These are phyloP conservation scores for Zea luxurians DNA, from an alignment of 176 grass and related monocot genomes.

Conservation along the genomic window DNA sequence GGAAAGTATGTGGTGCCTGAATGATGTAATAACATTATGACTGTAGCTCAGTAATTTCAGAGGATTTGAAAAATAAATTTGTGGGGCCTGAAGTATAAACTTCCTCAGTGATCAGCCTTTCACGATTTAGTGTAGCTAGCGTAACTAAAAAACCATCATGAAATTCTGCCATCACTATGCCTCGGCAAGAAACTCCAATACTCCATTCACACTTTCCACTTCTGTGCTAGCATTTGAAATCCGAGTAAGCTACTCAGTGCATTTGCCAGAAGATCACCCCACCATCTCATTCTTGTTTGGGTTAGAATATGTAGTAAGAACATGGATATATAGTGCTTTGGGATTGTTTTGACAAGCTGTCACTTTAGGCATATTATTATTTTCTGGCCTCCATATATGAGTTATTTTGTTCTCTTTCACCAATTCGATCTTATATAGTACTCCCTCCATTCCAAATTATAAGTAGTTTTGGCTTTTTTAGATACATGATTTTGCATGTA, in stretches of 20 bases:
- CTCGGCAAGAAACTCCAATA: not conserved
- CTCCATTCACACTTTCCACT: conserved; percentile 12
- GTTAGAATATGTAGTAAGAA: not conserved
- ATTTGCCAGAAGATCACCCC: conserved; percentile 10
- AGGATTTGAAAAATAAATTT: conserved; percentile 8
- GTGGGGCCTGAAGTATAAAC: not conserved
- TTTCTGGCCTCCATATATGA: not conserved
- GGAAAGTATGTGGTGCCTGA: not conserved
- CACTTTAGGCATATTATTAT: not conserved
- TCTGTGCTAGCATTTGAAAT: not conserved
- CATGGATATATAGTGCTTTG: not conserved
- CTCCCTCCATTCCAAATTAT: too few species aligned
- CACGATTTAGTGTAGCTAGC: not conserved
- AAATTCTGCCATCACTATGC: not conserved
- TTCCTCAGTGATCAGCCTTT: not conserved
- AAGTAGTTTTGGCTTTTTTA: too few species aligned
- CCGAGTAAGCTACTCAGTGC: not conserved
- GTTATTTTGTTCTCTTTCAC: not conserved
- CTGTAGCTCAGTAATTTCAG: not conserved
- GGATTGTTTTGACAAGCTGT: not conserved
- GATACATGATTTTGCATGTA: too few species aligned
- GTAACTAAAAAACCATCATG: not conserved
- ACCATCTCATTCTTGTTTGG: not conserved
- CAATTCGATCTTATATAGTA: not conserved
- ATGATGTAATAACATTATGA: not conserved